These are phyloP conservation scores for Magnolia officinalis DNA, from an alignment of 164 flowering plant species.

Conservation along the genomic window DNA sequence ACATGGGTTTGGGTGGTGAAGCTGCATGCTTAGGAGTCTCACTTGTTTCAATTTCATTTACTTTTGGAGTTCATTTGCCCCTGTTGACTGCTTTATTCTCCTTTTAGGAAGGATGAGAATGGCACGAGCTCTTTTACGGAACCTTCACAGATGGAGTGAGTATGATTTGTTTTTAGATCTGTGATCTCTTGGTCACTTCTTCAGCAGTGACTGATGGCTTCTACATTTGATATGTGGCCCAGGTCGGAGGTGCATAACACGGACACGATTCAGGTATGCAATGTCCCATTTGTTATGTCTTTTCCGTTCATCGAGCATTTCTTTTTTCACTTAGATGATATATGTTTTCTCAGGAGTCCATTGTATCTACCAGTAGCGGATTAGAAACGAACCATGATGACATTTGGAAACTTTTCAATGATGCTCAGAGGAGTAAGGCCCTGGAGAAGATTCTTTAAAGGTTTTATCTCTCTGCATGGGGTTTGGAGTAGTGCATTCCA, in stretches of 20 bases:
- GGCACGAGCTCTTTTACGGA: conserved; percentile 18
- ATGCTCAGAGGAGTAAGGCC: conserved; percentile 68
- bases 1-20: no score
- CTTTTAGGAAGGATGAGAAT: conserved; percentile 33
- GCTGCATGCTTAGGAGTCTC: no score
- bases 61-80: no score
- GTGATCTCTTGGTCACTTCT: neutral
- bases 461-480: neutral
- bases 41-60: no score
- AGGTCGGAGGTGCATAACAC: conserved; percentile 33
- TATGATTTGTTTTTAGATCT: conserved; percentile 1
- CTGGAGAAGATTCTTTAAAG: conserved; percentile 1
- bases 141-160: conserved; percentile 22
- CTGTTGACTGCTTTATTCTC: neutral
- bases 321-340: conserved; percentile 2
- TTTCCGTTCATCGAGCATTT: neutral
- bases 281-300: neutral
- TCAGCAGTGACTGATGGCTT: neutral
- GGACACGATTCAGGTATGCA: conserved; percentile 30
- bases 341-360: conserved; percentile 12
- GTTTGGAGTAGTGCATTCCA: neutral
- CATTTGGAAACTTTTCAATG: conserved; percentile 63
- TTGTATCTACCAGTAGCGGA: conserved; percentile 19
- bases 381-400: conserved; percentile 28
- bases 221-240: conserved; percentile 5